A percentile compares a stretch with the other conserved stretches of the same genome.
These are phyloP conservation scores for Microsporum canis DNA, from an alignment of 2,329 filamentous ascomycete genomes.

Conservation along the genomic window DNA sequence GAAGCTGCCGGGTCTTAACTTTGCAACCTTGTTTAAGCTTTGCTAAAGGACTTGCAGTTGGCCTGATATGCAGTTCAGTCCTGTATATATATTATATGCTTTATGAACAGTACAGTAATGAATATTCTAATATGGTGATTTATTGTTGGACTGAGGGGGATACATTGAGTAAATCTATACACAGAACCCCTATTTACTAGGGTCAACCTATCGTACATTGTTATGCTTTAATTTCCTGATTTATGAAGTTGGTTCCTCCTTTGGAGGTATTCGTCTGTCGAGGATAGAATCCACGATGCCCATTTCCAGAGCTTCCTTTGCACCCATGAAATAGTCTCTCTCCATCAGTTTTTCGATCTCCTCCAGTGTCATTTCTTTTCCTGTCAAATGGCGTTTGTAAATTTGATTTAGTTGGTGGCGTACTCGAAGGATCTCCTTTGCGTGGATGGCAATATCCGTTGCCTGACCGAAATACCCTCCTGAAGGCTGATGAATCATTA, in stretches of 20 bases:
- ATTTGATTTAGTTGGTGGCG: conserved; percentile 81
- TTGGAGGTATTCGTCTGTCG: conserved; percentile 30
- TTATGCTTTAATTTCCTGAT: background rate
- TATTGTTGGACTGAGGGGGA: background rate
- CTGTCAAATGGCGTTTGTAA: conserved; percentile 72
- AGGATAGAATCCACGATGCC: conserved; percentile 90
- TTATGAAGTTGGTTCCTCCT: conserved; percentile 12
- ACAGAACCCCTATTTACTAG: background rate
- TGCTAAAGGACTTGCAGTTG: too few relatives aligned
- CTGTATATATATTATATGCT: background rate
- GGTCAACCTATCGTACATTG: background rate
- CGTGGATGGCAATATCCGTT: conserved; percentile 86
- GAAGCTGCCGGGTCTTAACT: background rate
- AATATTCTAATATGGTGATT: background rate
- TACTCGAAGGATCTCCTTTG: conserved; percentile 86
- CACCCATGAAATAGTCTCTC: conserved; percentile 85
- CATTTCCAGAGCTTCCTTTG: conserved; percentile 74
- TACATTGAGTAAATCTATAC: background rate
- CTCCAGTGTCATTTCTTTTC: conserved; percentile 58
- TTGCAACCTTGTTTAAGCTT: background rate
- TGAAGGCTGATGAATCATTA: conserved; percentile 95
- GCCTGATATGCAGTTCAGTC: background rate
- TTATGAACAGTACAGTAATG: background rate
- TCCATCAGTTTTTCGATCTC: conserved; percentile 95
- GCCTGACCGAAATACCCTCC: conserved; percentile 60